Conservation (phyloP, 208 protist genomes). For the Perkinsela sp. region DNA sequence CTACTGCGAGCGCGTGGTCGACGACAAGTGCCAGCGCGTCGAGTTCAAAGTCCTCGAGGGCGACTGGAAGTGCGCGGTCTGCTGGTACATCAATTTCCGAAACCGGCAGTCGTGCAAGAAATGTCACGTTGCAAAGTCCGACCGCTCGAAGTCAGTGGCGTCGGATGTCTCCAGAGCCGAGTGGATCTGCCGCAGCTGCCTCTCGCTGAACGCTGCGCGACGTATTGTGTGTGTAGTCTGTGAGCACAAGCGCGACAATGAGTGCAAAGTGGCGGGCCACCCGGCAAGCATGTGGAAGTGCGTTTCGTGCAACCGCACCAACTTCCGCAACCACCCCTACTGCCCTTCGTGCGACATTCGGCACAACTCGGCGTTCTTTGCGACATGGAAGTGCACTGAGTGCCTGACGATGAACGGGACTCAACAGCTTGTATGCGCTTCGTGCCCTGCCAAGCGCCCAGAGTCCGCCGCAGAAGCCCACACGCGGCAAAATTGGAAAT, state of each 20-base stretch:
- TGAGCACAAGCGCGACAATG: neutral
- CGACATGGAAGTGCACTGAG: neutral
- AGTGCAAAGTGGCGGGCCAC: neutral
- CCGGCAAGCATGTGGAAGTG: neutral
- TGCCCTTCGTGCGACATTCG: neutral
- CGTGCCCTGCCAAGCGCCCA: neutral
- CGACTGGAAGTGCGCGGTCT: neutral
- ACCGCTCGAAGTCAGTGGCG: neutral
- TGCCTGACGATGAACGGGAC: neutral
- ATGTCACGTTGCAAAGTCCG: neutral
- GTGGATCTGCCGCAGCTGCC: neutral
- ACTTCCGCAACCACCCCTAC: neutral
- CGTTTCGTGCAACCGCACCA: neutral
- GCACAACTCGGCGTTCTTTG: neutral
- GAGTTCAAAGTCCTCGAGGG: neutral
- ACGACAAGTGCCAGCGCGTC: neutral
- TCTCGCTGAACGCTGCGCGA: neutral
- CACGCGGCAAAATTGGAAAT: neutral
- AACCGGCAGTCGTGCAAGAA: neutral
- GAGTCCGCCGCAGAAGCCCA: neutral
- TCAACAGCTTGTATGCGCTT: neutral
- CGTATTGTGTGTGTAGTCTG: neutral
- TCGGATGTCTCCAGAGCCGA: neutral
- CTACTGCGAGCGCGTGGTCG: neutral
- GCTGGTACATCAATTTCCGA: slow-evolving; percentile 1